Conservation (phyloP, 805 yeast genomes). For the Monosporozyma siamensis region DNA sequence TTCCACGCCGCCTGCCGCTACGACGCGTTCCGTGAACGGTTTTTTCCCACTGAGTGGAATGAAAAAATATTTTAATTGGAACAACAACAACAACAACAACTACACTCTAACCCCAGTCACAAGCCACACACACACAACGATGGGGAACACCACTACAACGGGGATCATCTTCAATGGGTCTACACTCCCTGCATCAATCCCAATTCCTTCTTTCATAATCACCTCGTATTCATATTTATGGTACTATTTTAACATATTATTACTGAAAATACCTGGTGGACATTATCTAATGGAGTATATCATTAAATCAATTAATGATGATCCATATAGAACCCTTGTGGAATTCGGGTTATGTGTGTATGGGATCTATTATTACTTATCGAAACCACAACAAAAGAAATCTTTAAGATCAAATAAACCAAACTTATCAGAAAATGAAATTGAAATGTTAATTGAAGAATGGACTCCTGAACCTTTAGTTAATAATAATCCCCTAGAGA, state of each 20-base stretch:
- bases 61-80: too few species aligned
- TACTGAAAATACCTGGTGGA: slow-evolving; percentile 24
- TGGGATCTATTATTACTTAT: slow-evolving; percentile 71
- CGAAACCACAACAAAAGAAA: slow-evolving; percentile 65
- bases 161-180: background rate
- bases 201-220: slow-evolving; percentile 22
- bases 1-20: too few species aligned
- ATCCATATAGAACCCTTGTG: slow-evolving; percentile 80
- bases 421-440: slow-evolving; percentile 48
- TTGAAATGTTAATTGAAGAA: slow-evolving; percentile 75
- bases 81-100: too few species aligned
- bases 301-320: slow-evolving; percentile 79
- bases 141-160: background rate
- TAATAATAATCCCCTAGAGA: slow-evolving; percentile 33
- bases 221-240: slow-evolving; percentile 18
- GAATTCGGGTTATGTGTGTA: slow-evolving; percentile 70
- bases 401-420: slow-evolving; percentile 66
- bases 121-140: background rate
- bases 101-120: too few species aligned
- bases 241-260: slow-evolving; percentile 14
- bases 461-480: slow-evolving; percentile 90
- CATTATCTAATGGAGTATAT: slow-evolving; percentile 52
- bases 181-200: slow-evolving; percentile 21
- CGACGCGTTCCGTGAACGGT: too few species aligned
- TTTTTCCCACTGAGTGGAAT: too few species aligned